Evolutionary conservation across 2,329 filamentous ascomycete genomes (phyloP), one percentile per base, ranked within the genome.

Genomic region (Blastomyces percursus): DNA sequence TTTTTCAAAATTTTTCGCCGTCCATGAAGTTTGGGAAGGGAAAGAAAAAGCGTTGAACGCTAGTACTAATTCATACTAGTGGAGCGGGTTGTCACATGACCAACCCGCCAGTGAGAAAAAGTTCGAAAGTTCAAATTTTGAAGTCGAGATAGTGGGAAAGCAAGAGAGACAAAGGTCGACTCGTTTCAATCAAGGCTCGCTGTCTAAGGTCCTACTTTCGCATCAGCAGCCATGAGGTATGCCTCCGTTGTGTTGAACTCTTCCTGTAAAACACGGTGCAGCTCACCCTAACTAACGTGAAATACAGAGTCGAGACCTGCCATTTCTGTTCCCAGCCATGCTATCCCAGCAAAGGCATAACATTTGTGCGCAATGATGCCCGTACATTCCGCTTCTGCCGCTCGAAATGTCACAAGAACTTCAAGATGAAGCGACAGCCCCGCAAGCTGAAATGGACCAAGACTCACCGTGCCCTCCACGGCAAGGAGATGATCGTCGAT

Each of bases 351-450:
- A 86, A 84, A 74, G 80, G 83, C 64, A 89, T 88, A 67, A 86
- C 84, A 66, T 88, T 88, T 70, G 81, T 86, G 67, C 82, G 82
- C 72, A 86, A 85, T 75, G 85, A 87, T 75, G 85, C 84, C 66
- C 82, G 83, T 68, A 74, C 81, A 65, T 88, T 88, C 75, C 80
- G 82, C 60, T 89, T 88, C 77, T 88, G 86, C 78, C 82, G 85
- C 59, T 82, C 78, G 57, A 86, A 86, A 80, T 86, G 83, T 76
- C 86, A 88, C 77, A 86, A 86, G 72, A 87, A 86, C 76, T 96
- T 95, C 85, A 94, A 95, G 80, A 96, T 96, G 90, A 96, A 96
- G 88, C 87, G 94, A 69, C 96, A 97, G 79, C 92, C 93, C 44
- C 87, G 93, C 75, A 96, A 96, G 78, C 85, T 97, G 70, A 94